These are phyloP conservation scores for Brassica carinata DNA, from an alignment of 345 rosid species.

Conservation along the genomic window DNA sequence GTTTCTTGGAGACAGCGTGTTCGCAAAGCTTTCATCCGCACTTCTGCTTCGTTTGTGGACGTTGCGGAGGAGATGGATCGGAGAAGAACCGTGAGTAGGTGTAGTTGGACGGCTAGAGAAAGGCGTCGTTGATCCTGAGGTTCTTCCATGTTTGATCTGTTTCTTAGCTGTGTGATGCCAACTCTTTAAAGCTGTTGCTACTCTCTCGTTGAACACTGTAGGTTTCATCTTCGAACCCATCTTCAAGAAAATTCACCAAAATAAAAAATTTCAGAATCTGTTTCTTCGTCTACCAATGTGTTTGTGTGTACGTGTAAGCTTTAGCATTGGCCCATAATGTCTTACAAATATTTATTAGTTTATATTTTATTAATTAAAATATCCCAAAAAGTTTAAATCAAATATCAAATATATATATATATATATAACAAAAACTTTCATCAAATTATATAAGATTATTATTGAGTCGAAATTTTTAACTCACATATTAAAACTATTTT, in stretches of 20 bases:
- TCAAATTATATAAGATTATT: no score
- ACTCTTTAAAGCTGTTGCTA: conserved; percentile 62
- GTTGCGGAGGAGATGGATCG: conserved; percentile 61
- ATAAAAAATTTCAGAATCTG: not conserved
- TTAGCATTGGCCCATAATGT: no score
- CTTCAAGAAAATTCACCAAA: conserved; percentile 33
- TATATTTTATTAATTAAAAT: no score
- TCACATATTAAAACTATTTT: no score
- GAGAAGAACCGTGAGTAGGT: conserved; percentile 63
- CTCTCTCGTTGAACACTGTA: conserved; percentile 76
- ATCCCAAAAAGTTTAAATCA: no score
- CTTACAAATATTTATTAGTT: no score
- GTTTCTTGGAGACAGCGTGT: conserved; percentile 29
- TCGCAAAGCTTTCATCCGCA: conserved; percentile 13
- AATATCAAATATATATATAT: no score
- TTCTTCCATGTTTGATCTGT: conserved; percentile 57
- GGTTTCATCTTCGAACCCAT: conserved; percentile 96
- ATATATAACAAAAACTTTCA: no score
- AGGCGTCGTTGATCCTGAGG: conserved; percentile 53
- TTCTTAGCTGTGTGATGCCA: conserved; percentile 85
- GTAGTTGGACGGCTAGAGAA: conserved; percentile 66
- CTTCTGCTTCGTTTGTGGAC: conserved; percentile 35
- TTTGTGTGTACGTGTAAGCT: not conserved
- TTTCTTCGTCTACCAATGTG: not conserved
- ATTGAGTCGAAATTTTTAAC: no score